Base-by-base conservation (phyloP, 805 yeast species). In the Millerozyma miso region DNA sequence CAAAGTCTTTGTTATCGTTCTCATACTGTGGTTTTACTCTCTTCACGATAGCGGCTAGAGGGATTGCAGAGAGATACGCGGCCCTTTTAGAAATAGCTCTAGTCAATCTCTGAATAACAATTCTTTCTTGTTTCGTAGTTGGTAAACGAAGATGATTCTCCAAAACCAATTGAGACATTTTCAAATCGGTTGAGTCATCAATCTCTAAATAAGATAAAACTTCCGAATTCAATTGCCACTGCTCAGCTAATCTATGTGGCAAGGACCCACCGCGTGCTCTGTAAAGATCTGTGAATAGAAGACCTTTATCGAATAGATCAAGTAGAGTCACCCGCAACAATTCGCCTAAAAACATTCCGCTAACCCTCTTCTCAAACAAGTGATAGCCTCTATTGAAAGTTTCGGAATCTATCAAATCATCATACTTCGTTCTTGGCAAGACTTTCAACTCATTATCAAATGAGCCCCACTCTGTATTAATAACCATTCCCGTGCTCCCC, bases 391-490 rank as follows among this genome's bases (percentile, higher is more conserved):
- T 82, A 62, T 91, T 91, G 8, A 93, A 76, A 18, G 97, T 85
- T 49, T 72, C 74, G 23, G 67, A 60, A 61, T 91, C 95, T 50
- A 91, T 80, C 19, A 66, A 71, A 38, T 68, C 63, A 67, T 91
- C 99, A 61, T 81, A 90, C 46, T 79, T 77, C 3, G 96, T 86
- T 38, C 71, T 76, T 46, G 97, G 97, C 49, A 91, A 71, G 33
- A 81, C 71, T 51, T 79, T 73, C 47, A 89, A 73, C 17, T 79
- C 82, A 59, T 91, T 91, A 65, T 91, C 98, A 56, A 90, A 91
- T 35, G 97, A 88, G 49, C 98, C 98, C 97, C 98, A 93, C 67
- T 93, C 99, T 37, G 97, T 90, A 69, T 90, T 90, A 54, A 90
- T 77, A 49, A 88, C 85, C 97, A 90, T 90, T 49, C 82, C 80